These are phyloP conservation scores for Neurospora sp. DNA, from an alignment of 2,329 filamentous ascomycete species.

Conservation along the genomic window DNA sequence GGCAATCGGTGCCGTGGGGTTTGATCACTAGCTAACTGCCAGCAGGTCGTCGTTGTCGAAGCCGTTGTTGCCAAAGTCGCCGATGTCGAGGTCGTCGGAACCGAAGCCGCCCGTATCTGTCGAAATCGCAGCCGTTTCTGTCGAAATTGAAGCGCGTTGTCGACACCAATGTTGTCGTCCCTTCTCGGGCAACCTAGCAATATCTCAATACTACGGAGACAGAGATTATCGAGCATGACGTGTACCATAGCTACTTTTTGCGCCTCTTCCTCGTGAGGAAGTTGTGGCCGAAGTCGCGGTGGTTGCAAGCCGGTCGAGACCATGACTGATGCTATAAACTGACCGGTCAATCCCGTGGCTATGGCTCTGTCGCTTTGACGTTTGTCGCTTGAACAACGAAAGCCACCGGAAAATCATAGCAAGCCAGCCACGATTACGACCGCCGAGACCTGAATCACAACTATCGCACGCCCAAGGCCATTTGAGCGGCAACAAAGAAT, in stretches of 20 bases:
- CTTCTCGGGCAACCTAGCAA: neutral
- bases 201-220: neutral
- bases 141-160: neutral
- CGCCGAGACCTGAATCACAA: neutral
- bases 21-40: slow-evolving; percentile 80
- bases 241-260: neutral
- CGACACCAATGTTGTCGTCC: neutral
- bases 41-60: slow-evolving; percentile 36
- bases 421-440: neutral
- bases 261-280: neutral
- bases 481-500: neutral
- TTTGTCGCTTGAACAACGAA: neutral
- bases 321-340: neutral
- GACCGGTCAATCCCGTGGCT: neutral
- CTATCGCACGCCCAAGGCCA: too few relatives aligned
- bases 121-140: too few relatives aligned
- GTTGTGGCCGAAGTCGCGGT: neutral
- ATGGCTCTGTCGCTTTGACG: neutral
- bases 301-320: neutral
- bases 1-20: slow-evolving; percentile 84
- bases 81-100: too few relatives aligned
- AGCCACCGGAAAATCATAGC: neutral
- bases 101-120: too few relatives aligned
- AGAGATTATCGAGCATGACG: neutral
- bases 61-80: neutral